phyloP scores from a whole-genome alignment of 345 rosid genomes.

The Orychophragmus violaceus region DNA sequence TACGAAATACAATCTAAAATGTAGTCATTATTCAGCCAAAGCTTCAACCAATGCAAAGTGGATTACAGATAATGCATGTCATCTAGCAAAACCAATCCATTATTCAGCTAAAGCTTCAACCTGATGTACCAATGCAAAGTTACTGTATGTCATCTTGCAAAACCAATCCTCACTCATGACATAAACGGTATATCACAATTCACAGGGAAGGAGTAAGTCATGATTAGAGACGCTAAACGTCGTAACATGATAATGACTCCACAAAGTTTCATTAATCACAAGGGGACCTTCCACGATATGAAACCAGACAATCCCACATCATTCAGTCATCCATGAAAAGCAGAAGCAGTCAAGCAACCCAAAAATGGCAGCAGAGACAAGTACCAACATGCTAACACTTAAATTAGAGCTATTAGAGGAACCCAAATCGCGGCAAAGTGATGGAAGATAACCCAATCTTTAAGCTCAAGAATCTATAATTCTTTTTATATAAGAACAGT shows the following conservation, averaged over 20 bases:
- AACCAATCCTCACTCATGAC: not conserved
- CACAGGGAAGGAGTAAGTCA: not conserved
- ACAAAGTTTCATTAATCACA: not conserved
- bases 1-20: not conserved
- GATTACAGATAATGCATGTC: not conserved
- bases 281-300: not conserved
- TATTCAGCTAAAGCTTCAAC: not conserved
- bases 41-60: not conserved
- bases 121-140: not conserved
- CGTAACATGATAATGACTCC: not conserved
- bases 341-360: not conserved
- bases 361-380: not conserved
- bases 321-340: not conserved
- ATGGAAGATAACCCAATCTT: not conserved
- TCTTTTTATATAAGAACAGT: not conserved
- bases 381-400: not conserved
- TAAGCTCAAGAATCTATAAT: not conserved
- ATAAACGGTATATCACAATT: not conserved
- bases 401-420: not conserved
- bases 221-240: not conserved
- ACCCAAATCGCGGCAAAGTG: not conserved
- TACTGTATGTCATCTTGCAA: not conserved
- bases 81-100: slow-evolving; percentile 1
- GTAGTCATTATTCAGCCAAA: not conserved
- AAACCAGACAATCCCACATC: not conserved